phyloP scores from a whole-genome alignment of 1,284 basidiomycete genomes.

The Malassezia yamatoensis region DNA sequence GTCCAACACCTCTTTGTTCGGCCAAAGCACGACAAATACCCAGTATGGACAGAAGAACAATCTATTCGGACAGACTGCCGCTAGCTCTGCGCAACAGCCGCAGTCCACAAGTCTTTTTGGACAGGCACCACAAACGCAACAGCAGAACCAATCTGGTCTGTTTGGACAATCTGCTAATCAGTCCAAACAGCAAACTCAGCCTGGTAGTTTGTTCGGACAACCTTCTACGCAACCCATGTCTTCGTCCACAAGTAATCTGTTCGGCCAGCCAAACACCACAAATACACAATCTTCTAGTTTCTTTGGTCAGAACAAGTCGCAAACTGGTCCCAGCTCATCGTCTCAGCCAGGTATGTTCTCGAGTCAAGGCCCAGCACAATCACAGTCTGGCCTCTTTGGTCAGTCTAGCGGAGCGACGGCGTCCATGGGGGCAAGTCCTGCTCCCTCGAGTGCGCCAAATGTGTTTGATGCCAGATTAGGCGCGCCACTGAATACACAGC shows the following conservation, averaged over 20 bases:
- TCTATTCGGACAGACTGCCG: constrained; percentile 3
- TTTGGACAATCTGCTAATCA: not conserved
- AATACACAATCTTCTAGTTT: too few species aligned
- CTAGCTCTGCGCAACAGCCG: not conserved
- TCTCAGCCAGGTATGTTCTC: too few species aligned
- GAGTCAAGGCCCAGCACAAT: too few species aligned
- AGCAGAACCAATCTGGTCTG: not conserved
- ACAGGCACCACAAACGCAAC: not conserved
- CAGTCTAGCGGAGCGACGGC: too few species aligned
- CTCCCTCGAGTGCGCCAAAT: too few species aligned
- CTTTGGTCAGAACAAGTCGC: too few species aligned
- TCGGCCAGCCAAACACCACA: not conserved
- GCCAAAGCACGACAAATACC: not conserved
- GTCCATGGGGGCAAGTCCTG: too few species aligned
- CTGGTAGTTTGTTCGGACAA: constrained; percentile 8
- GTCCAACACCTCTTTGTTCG: constrained; percentile 7
- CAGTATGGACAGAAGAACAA: constrained; percentile 1
- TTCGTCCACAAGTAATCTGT: not conserved
- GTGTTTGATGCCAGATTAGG: constrained; percentile 33
- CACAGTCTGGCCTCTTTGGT: too few species aligned
- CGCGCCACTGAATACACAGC: constrained; percentile 21
- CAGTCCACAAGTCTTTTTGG: constrained; percentile 1
- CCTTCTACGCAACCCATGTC: not conserved
- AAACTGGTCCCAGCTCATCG: too few species aligned
- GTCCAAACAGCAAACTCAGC: not conserved